Conservation (phyloP, 2,329 filamentous ascomycete genomes). For the Fusarium euwallaceae region DNA sequence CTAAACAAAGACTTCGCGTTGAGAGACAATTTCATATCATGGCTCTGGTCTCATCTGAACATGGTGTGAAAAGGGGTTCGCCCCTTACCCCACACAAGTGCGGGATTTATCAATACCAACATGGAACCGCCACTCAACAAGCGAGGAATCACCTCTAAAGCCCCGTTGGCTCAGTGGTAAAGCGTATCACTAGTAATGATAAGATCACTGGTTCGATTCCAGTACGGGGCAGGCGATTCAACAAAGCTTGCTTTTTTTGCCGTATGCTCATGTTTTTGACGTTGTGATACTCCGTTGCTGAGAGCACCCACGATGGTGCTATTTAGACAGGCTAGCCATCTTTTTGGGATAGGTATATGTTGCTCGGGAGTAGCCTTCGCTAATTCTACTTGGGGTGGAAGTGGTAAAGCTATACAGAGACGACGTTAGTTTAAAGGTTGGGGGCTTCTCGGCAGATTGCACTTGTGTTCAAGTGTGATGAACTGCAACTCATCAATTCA, state of each 20-base stretch:
- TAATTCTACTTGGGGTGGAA: neutral
- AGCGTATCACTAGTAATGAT: constrained; percentile 42
- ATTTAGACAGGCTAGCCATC: neutral
- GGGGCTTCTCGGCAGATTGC: neutral
- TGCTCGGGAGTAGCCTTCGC: neutral
- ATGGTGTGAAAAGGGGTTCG: neutral
- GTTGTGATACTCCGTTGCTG: neutral
- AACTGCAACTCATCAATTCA: neutral
- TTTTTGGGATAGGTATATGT: neutral
- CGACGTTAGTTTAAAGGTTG: neutral
- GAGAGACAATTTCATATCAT: neutral
- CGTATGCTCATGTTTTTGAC: neutral
- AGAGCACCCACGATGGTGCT: neutral
- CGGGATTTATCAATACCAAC: neutral
- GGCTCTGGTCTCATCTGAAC: neutral
- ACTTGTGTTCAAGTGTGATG: neutral
- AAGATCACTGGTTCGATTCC: constrained; percentile 6
- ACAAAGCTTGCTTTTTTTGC: neutral
- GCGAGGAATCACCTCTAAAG: constrained; percentile 30
- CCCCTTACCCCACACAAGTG: accelerated
- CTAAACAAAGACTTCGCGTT: neutral
- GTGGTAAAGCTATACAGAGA: neutral
- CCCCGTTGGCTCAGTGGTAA: constrained; percentile 46
- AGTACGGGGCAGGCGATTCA: neutral
- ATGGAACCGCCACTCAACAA: accelerated